Evolutionary conservation across 306 rosid species (phyloP), one percentile per base, ranked within the genome.

Genomic region (Lotus japonicus): DNA sequence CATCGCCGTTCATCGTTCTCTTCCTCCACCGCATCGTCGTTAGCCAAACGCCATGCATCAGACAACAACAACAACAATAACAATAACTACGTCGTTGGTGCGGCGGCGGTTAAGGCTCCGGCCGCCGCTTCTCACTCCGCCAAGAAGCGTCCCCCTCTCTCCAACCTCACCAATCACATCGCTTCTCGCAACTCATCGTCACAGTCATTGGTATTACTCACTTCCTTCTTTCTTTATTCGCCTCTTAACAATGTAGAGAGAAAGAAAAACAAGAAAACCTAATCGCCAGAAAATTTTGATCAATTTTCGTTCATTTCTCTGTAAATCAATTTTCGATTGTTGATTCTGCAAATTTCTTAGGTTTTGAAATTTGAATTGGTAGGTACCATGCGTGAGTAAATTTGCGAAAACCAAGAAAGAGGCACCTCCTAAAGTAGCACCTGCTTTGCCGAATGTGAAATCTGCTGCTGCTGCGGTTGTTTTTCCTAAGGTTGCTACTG

Each of bases 81-180:
- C n/a, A n/a, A n/a, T n/a, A n/a, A n/a, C n/a, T n/a, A n/a, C n/a
- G n/a, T n/a, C n/a, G n/a, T n/a, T n/a, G 11, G 1, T 12, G 43
- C 4, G 2, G 45, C 1, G 11, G 49, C 14, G 0, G 82, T 82
- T 2, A 87, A 83, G 73, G 66, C 64, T 38, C 21, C 50, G 11
- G 75, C 80, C 33, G 36, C 42, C 42, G 42, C 42, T 38, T 7
- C 42, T 7, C 42, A 38, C 0, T 42, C 83, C 81, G 84, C 91
- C 0, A 94, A 84, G 92, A 94, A 88, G 74, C 86, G 98, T 14
- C 90, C 96, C 5, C 97, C 98, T 44, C 92, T 94, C 15, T 43
- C 86, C 18, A 90, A 94, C 79, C 69, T 94, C 74, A 90, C 96
- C 35, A 94, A 94, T 79, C 77, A 70, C 33, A 51, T 13, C 28